Base-by-base conservation (phyloP, 2,329 filamentous ascomycete species). In the Xylaria sp. region DNA sequence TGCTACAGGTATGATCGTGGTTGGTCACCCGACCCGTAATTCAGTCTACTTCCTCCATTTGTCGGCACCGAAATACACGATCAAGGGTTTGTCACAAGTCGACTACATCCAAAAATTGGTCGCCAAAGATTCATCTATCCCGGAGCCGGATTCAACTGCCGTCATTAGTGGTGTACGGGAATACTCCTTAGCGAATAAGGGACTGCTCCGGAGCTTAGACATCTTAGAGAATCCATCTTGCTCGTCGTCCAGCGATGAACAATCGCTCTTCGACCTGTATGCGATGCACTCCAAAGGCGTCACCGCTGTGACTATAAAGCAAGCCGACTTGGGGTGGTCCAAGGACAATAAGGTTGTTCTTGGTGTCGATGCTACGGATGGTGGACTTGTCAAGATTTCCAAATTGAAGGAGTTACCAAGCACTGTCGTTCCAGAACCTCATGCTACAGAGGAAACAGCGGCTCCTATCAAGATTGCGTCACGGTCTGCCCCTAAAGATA, bases 211-310 rank as follows among this genome's bases (percentile, higher is more conserved):
- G 79, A 98, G 95, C 78, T 83, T 99, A 65, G 94, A 97, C 76
- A 93, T 99, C 76, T 87, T 98, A 31, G 89, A 90, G 75, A 90
- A 86, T 74, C 89, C 92, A 40, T 88, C 90, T 64, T 87, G 89
- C 70, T 82, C 86, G 6, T 85, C 89, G 68, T 87, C 88, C 46
- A 84, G 84, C 28, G 90, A 91, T 26, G 92, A 96, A 71, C 88
- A 89, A 17, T 89, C 91, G 0, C 83, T 97, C 15, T 98, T 99
- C 76, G 96, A 99, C 83, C 86, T 99, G 10, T 99, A 99, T 79
- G 92, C 93, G 38, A 97, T 97, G 91, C 95, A 99, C 80, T 97
- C 96, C 11, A 97, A 94, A 82, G 96, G 96, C 69, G 94, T 98
- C n/a, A 94, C 94, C 20, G 95, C 93, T 75, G 80, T 98, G 62